Percentiles rank a stretch among this genome's conserved stretches.
Evolutionary conservation across 2,329 filamentous ascomycete species (phyloP).

Genomic region (Monilinia laxa): DNA sequence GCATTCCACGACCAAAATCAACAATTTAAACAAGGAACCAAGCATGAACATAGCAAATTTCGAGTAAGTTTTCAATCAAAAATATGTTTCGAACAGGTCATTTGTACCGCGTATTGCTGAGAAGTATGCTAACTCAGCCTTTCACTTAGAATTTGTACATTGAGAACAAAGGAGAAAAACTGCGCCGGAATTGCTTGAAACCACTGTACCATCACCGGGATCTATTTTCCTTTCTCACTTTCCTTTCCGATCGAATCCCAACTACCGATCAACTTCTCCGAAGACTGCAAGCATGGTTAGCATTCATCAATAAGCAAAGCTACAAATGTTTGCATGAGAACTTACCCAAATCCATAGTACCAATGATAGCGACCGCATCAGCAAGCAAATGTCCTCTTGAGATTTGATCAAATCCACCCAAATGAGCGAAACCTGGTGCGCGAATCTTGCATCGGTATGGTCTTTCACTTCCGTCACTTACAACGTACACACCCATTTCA

Average conservation of each 20-base stretch:
- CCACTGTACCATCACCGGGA: conserved; percentile 20
- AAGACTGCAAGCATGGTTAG: conserved; percentile 37
- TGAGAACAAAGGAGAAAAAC: conserved; percentile 29
- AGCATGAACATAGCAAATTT: conserved; percentile 9
- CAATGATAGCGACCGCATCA: conserved; percentile 94
- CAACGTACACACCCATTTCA: conserved; percentile 97
- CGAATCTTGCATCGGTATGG: conserved; percentile 98
- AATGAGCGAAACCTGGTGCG: conserved; percentile 92
- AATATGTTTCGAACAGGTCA: not conserved
- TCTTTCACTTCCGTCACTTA: conserved; percentile 93
- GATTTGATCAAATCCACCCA: conserved; percentile 92
- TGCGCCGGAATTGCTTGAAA: conserved; percentile 20
- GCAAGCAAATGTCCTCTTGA: conserved; percentile 89
- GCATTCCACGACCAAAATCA: conserved; percentile 19
- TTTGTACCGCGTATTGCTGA: conserved; percentile 14
- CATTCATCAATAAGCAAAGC: conserved; percentile 25
- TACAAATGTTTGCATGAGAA: conserved; percentile 15
- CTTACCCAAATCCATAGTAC: conserved; percentile 82
- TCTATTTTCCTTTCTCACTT: conserved; percentile 29
- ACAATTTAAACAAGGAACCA: conserved; percentile 9
- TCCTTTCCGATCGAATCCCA: conserved; percentile 20
- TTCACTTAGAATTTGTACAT: conserved; percentile 31
- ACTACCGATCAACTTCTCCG: conserved; percentile 53
- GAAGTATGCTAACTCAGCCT: conserved; percentile 19
- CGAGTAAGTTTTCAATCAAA: conserved; percentile 9